Evolutionary conservation across 495 filamentous ascomycete species (phyloP), one percentile per base, ranked within the genome.

Genomic region (Hypoxylon fragiforme): DNA sequence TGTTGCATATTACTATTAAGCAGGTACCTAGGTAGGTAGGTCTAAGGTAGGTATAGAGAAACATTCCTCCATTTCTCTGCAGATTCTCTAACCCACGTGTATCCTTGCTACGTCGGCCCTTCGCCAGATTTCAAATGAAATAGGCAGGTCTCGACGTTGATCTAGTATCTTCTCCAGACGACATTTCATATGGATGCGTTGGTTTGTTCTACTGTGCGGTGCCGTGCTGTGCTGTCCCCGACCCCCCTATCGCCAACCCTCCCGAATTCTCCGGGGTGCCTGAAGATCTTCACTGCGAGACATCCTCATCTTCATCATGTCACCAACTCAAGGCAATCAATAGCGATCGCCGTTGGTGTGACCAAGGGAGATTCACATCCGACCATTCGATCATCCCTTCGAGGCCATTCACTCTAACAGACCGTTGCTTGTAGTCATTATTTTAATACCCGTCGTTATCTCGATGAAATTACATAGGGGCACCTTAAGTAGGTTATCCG

Each of bases 201-300:
- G n/a, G n/a, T n/a, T n/a, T n/a, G n/a, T n/a, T n/a, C n/a, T n/a
- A n/a, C n/a, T n/a, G n/a, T n/a, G n/a, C n/a, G n/a, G n/a, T n/a
- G n/a, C n/a, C 40, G 13, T 44, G 48, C 46, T 46, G 40, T 31
- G 40, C 37, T 54, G 64, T 45, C 46, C 50, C 38, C 31, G 40
- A 20, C 47, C 36, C n/a, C 42, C 62, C 54, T 60, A 59, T 54
- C 48, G 40, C 50, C 55, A 62, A 56, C 58, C 52, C 50, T 62
- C 58, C 58, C 58, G 58, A 56, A 62, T 56, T 62, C 47, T 56
- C 58, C 58, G 58, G 51, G 46, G 56, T 65, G 36, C 65, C 62
- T 68, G 62, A 61, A 60, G 62, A 68, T 68, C 65, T 58, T 62
- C 50, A 41, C 48, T 65, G 62, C 58, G 58, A 56, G 62, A 61